Evolutionary conservation across 2,329 filamentous ascomycete species (phyloP).

Genomic region (Bipolaris sorokiniana): DNA sequence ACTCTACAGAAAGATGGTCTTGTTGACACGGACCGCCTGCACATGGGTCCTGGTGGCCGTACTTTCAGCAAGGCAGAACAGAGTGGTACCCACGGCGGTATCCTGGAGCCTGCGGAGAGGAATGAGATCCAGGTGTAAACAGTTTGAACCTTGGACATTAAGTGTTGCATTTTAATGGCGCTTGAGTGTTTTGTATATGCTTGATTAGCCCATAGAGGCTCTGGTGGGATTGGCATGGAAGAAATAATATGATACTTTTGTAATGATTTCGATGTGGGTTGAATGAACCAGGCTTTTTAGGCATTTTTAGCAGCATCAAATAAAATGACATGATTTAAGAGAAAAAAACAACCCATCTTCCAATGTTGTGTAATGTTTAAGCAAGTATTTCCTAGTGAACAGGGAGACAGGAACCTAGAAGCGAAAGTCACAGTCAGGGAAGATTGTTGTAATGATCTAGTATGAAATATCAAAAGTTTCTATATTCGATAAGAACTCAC

Average conservation of each 20-base stretch:
- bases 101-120: slow-evolving; percentile 34
- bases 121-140: slow-evolving; percentile 31
- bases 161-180: neutral
- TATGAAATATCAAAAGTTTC: too few species aligned
- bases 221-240: neutral
- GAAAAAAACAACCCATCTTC: neutral
- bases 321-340: neutral
- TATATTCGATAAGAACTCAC: too few species aligned
- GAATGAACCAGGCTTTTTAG: neutral
- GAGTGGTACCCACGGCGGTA: slow-evolving; percentile 23
- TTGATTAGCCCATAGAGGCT: neutral
- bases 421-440: too few species aligned
- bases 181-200: neutral
- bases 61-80: slow-evolving; percentile 45
- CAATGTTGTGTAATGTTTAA: neutral
- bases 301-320: neutral
- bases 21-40: slow-evolving; percentile 41
- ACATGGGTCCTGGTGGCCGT: slow-evolving; percentile 42
- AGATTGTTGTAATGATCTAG: neutral
- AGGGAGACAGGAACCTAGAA: too few species aligned
- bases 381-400: too few species aligned
- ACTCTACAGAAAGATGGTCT: slow-evolving; percentile 41
- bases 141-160: neutral
- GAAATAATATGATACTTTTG: slow-evolving; percentile 1
- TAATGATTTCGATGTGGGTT: neutral